These are phyloP conservation scores for Cylindrotheca closterium DNA, from an alignment of 108 stramenopile genomes.

Conservation along the genomic window DNA sequence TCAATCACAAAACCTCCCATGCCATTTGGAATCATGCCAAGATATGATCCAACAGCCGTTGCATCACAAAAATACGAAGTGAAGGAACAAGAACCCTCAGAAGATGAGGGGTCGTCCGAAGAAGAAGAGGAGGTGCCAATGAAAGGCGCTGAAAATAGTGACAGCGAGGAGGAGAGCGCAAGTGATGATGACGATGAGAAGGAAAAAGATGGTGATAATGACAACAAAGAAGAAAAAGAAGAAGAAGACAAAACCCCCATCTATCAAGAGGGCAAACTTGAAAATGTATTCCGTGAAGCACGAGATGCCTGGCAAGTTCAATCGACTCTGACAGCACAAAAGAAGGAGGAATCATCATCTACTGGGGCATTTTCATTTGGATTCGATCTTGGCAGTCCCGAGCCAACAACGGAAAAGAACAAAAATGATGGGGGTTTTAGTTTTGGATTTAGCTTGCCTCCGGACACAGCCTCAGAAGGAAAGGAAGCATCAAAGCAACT, in stretches of 20 bases:
- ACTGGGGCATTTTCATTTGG: slow-evolving; percentile 53
- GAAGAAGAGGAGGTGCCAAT: slow-evolving; percentile 6
- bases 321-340: neutral
- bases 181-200: slow-evolving; percentile 9
- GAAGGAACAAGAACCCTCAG: slow-evolving; percentile 10
- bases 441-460: slow-evolving; percentile 11
- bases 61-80: slow-evolving; percentile 29
- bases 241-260: slow-evolving; percentile 14
- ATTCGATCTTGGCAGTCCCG: slow-evolving; percentile 30
- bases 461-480: neutral
- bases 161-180: slow-evolving; percentile 18
- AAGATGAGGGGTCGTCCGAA: slow-evolving; percentile 3
- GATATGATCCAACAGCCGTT: slow-evolving; percentile 56
- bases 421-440: slow-evolving; percentile 2
- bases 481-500: neutral
- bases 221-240: neutral
- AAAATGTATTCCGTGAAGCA: slow-evolving; percentile 71
- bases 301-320: slow-evolving; percentile 36
- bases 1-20: no score
- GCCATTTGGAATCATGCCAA: slow-evolving; percentile 58
- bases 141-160: slow-evolving; percentile 8
- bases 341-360: neutral
- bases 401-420: no score
- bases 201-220: slow-evolving; percentile 12
- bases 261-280: slow-evolving; percentile 74